Base-by-base conservation (phyloP, 2,329 filamentous ascomycete genomes). In the Cucurbitaria berberidis region DNA sequence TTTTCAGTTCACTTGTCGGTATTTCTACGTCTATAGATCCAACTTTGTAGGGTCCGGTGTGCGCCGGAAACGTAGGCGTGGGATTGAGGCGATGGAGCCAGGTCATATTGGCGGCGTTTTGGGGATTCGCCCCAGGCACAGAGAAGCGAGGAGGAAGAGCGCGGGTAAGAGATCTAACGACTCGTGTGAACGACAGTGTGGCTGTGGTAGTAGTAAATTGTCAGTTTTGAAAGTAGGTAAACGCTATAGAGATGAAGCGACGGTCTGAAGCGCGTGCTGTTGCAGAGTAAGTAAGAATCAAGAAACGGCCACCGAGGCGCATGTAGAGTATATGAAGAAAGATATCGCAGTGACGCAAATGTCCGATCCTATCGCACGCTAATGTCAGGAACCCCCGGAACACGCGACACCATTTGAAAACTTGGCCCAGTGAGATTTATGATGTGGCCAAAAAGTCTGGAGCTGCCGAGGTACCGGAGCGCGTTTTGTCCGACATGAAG, bases 21-120 rank as follows among this genome's bases (percentile, higher is more conserved):
- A 96, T 84, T 77, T 96, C 91, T 60, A 93, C 81, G 66, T 96
- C 91, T 61, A 91, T 80, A 2, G 88, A 90, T 59, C 90, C 91
- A 53, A 95, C 90, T 64, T 86, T 85, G 78, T 91, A 87, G 0
- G 89, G 88, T 0, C 90, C 91, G 1, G 87, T 87, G 69, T 92
- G 93, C 3, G 85, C 78, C 3, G 90, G 88, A 52, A 96, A 92
- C 1, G 81, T 74, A 1, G 90, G 90, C 4, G 91, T 78, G 0
- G 89, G 89, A 66, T 83, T 90, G 62, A 90, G 75, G 34, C 67
- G 70, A 32, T 74, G 72, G 38, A 81, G 68, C 63, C 74, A 75
- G 21, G 73, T 72, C 75, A 80, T 80, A 15, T 59, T 57, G 42
- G 51, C 49, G 24, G 55, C 41, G 19, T 51, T 45, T 18, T 52